Conservation (phyloP, 2,329 filamentous ascomycete species). For the Beauveria caledonica region DNA sequence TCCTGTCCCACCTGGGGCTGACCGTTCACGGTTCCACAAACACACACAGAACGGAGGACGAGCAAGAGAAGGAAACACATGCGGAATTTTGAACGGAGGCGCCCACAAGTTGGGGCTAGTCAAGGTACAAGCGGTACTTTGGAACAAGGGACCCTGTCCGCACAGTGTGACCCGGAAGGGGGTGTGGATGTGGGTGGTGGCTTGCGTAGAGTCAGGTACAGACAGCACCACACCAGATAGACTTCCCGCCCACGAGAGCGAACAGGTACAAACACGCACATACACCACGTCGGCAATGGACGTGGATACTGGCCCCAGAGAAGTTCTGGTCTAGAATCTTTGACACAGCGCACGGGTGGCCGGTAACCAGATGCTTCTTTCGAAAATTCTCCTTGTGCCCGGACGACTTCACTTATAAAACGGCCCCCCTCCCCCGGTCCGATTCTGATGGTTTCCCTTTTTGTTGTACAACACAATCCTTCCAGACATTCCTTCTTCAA, state of each 20-base stretch:
- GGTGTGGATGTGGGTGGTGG: slow-evolving; percentile 4
- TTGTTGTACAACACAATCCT: slow-evolving; percentile 4
- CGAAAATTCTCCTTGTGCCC: background rate
- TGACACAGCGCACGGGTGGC: slow-evolving; percentile 4
- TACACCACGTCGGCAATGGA: background rate
- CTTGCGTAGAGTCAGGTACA: slow-evolving; percentile 9
- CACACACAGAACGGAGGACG: background rate
- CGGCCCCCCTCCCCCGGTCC: slow-evolving; percentile 3
- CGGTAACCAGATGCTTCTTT: slow-evolving; percentile 4
- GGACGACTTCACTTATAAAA: slow-evolving; percentile 7
- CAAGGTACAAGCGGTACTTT: slow-evolving; percentile 8
- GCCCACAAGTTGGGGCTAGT: background rate
- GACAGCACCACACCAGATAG: slow-evolving; percentile 2
- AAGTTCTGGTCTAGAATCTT: slow-evolving; percentile 7
- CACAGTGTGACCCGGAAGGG: slow-evolving; percentile 8
- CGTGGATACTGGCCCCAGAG: background rate
- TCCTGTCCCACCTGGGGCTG: background rate
- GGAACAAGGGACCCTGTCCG: background rate
- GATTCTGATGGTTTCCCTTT: background rate
- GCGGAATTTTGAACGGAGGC: background rate
- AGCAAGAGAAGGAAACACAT: background rate
- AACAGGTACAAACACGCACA: background rate
- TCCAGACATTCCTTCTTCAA: slow-evolving; percentile 6
- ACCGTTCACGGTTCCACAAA: slow-evolving; percentile 4
- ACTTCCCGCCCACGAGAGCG: slow-evolving; percentile 1